Base-by-base conservation (phyloP, 2,329 filamentous ascomycete genomes). In the Chrysoporthe austroafricana region DNA sequence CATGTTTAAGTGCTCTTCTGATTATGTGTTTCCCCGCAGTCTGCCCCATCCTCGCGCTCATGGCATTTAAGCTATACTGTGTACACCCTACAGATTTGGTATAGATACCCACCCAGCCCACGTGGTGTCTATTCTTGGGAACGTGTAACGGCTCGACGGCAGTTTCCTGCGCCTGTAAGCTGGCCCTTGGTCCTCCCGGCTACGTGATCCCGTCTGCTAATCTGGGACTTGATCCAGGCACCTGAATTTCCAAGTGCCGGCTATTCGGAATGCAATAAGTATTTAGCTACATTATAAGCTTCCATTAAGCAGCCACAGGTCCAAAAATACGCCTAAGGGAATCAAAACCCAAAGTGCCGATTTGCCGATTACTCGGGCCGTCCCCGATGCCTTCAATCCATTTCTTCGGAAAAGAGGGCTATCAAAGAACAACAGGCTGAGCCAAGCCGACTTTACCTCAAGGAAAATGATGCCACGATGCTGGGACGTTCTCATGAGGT, bases 151-250 rank as follows among this genome's bases (percentile, higher is more conserved):
- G 21, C 9, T 7, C 13, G 26, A 21, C 21, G 26, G 26, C 26
- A 16, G 32, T 54, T 32, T 54, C 50, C 50, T 32, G 16, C 21
- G 13, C 13, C 26, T 6, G 11, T 21, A 34, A 14, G 50, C 50
- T 16, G 8, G 26, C 14, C 26, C 13, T 11, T 32, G 26, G 26
- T 26, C 21, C 50, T 14, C 4, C 21, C 13, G 21, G n/a, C 48
- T 50, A 50, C n/a, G 48, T 34, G 26, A 54, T 54, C 50, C 50
- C 32, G 26, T 32, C 26, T 54, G 26, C 50, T 54, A 54, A 54
- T 32, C 32, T 26, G 21, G 32, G 26, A 9, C 21, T 34, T 7
- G 7, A 34, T 16, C 26, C 11, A 34, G 14, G 32, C 13, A 54
- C 32, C 21, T 21, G 32, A 11, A 32, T 34, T 2, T 54, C 16